Evolutionary conservation across 1,139 yeast genomes (phyloP).

Genomic region (Suhomyces anneliseae): DNA sequence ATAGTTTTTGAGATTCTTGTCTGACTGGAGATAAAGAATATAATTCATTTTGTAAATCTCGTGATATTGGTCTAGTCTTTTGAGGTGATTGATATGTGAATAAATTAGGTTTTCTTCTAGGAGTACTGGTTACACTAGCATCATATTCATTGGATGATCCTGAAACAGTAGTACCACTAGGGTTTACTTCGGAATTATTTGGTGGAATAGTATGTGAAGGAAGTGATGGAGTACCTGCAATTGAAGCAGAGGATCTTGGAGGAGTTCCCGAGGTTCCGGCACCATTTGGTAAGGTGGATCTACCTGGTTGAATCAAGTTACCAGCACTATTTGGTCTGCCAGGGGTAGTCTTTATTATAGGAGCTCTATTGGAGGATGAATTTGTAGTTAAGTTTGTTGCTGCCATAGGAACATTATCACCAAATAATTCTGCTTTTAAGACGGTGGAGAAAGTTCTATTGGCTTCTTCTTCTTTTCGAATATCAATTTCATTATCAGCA

Average conservation of each 20-base stretch:
- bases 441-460: slow-evolving; percentile 84
- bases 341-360: slow-evolving; percentile 8
- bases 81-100: slow-evolving; percentile 73
- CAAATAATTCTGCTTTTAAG: slow-evolving; percentile 86
- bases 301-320: slow-evolving; percentile 10
- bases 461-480: slow-evolving; percentile 75
- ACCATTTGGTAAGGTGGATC: slow-evolving; percentile 4
- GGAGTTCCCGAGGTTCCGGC: slow-evolving; percentile 8
- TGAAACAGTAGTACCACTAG: neutral
- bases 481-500: slow-evolving; percentile 63
- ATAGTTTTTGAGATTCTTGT: slow-evolving; percentile 76
- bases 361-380: slow-evolving; percentile 11
- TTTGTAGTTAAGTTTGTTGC: slow-evolving; percentile 31
- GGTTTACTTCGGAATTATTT: slow-evolving; percentile 2
- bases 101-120: slow-evolving; percentile 58
- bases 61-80: slow-evolving; percentile 57
- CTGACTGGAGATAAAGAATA: slow-evolving; percentile 87
- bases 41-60: slow-evolving; percentile 68
- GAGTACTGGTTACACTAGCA: slow-evolving; percentile 42
- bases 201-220: slow-evolving; percentile 2
- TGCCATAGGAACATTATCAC: slow-evolving; percentile 72
- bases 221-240: slow-evolving; percentile 5
- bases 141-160: slow-evolving; percentile 15
- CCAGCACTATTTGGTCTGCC: slow-evolving; percentile 27
- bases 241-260: slow-evolving; percentile 8